phyloP scores from a whole-genome alignment of 768 basidiomycete genomes.

The Hydnomerulius pinastri region DNA sequence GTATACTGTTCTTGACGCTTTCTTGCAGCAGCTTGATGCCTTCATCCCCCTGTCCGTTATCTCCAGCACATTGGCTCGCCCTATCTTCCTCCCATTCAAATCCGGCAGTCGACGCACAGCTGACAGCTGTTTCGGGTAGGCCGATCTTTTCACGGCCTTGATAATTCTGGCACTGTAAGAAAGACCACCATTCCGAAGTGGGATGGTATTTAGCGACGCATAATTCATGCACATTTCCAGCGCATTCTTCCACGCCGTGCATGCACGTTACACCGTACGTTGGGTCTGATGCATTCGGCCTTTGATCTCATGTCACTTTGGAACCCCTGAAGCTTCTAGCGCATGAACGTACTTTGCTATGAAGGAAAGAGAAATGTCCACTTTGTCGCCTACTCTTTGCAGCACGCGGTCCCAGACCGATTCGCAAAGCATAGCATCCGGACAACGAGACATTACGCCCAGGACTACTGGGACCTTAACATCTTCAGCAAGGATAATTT shows the following conservation, averaged over 20 bases:
- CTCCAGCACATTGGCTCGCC: conserved; percentile 59
- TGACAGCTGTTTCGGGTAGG: conserved; percentile 56
- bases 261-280: conserved; percentile 78
- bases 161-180: conserved; percentile 79
- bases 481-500: conserved; percentile 13
- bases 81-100: conserved; percentile 69
- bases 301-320: conserved; percentile 31
- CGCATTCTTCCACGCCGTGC: conserved; percentile 83
- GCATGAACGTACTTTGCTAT: conserved; percentile 62
- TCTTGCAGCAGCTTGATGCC: conserved; percentile 64
- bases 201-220: conserved; percentile 69
- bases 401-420: conserved; percentile 73
- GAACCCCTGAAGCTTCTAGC: conserved; percentile 4
- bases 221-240: conserved; percentile 86
- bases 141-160: conserved; percentile 65
- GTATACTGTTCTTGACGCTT: conserved; percentile 48
- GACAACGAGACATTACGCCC: conserved; percentile 73
- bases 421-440: conserved; percentile 85
- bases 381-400: conserved; percentile 57
- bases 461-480: conserved; percentile 52
- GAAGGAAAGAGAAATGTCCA: conserved; percentile 71
- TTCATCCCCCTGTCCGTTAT: conserved; percentile 60
- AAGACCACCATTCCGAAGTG: conserved; percentile 74
- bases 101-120: conserved; percentile 63
- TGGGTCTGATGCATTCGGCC: conserved; percentile 63